Percentiles rank a stretch among this genome's conserved stretches.
These are phyloP conservation scores for Xylaria flabelliformis DNA, from an alignment of 495 filamentous ascomycete genomes.

Conservation along the genomic window DNA sequence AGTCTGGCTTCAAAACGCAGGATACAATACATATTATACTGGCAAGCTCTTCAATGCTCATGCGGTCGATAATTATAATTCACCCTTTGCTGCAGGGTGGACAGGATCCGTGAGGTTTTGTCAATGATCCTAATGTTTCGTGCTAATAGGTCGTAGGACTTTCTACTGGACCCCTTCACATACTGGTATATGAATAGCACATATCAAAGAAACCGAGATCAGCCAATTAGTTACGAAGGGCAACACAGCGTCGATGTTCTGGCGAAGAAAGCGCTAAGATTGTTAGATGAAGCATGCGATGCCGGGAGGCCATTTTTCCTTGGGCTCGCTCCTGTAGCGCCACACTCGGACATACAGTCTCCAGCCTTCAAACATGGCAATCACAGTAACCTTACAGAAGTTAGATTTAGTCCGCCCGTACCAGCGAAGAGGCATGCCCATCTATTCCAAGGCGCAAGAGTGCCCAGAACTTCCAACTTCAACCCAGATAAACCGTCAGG, in stretches of 20 bases:
- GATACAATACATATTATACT: constrained; percentile 77
- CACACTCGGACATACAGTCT: constrained; percentile 62
- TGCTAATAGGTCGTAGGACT: constrained; percentile 51
- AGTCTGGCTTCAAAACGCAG: constrained; percentile 70
- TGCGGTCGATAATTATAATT: constrained; percentile 62
- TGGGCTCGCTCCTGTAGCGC: constrained; percentile 68
- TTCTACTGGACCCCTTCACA: constrained; percentile 74
- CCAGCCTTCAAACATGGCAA: constrained; percentile 44
- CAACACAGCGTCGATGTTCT: constrained; percentile 68
- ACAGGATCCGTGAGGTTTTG: constrained; percentile 48
- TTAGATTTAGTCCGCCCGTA: constrained; percentile 58
- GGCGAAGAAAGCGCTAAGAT: constrained; percentile 64
- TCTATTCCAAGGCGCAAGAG: constrained; percentile 53
- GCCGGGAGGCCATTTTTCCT: constrained; percentile 70
- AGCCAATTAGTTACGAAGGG: constrained; percentile 62
- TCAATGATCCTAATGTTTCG: not conserved
- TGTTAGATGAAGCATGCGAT: constrained; percentile 66
- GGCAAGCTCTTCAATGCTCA: constrained; percentile 77
- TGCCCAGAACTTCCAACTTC: constrained; percentile 61
- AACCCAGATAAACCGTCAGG: constrained; percentile 61
- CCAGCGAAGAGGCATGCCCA: constrained; percentile 55
- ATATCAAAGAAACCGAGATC: constrained; percentile 68
- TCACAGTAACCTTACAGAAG: constrained; percentile 33
- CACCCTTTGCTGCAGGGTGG: constrained; percentile 63
- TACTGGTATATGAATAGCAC: constrained; percentile 73